Evolutionary conservation across 2,329 filamentous ascomycete genomes (phyloP).

Genomic region (Peltaster fructicola): DNA sequence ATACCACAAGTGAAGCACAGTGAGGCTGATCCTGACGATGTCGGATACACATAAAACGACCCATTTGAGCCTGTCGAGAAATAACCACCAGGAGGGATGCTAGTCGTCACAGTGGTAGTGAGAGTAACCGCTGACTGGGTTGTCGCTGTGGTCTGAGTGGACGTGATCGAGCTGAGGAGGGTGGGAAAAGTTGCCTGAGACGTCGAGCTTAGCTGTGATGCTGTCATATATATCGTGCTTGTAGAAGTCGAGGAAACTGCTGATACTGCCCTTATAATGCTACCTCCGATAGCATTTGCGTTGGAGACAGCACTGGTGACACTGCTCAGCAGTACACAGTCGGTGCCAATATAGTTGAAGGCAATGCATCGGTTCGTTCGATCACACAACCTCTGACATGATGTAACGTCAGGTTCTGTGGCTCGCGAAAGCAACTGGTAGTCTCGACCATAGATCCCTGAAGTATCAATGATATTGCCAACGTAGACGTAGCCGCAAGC

Average conservation of each 20-base stretch:
- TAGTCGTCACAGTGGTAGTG: conserved; percentile 5
- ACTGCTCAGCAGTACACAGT: conserved; percentile 15
- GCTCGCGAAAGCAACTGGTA: conserved; percentile 5
- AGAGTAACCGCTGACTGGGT: conserved; percentile 1
- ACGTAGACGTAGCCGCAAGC: conserved; percentile 9
- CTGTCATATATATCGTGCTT: too few species aligned
- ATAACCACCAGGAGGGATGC: conserved; percentile 6
- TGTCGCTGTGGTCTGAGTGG: conserved; percentile 5
- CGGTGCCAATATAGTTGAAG: conserved; percentile 12
- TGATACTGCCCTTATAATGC: too few species aligned
- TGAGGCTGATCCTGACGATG: conserved; percentile 6
- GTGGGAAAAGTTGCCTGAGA: too few species aligned
- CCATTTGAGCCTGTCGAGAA: conserved; percentile 8
- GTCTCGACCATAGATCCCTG: conserved; percentile 2
- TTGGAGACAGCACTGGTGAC: too few species aligned
- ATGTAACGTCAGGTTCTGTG: conserved; percentile 7
- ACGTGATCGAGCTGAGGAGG: conserved; percentile 9
- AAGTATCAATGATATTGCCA: conserved; percentile 9
- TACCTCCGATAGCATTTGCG: too few species aligned
- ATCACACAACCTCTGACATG: conserved; percentile 11
- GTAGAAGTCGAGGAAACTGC: too few species aligned
- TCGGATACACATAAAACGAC: conserved; percentile 10
- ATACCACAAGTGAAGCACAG: conserved; percentile 16
- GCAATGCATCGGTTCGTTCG: conserved; percentile 12
- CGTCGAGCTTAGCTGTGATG: too few species aligned